Evolutionary conservation across 2,329 filamentous ascomycete species (phyloP), one percentile per base, ranked within the genome.

Genomic region (Fusarium albosuccineum): DNA sequence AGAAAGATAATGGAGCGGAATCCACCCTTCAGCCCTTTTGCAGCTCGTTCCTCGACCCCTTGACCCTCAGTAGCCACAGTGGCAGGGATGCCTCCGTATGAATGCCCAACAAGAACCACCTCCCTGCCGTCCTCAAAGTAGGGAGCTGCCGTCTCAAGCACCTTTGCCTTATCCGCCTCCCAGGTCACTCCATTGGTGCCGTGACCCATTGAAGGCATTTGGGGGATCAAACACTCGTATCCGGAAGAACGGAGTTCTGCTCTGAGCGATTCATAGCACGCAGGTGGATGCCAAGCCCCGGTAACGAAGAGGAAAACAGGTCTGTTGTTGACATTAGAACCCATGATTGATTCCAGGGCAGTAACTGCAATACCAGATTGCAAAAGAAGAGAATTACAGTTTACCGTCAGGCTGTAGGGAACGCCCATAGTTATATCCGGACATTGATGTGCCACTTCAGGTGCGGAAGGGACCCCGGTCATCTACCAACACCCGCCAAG

Each of bases 261-360:
- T 3, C 49, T 56, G 1, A 66, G 51, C 8, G 36, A n/a, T 6
- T 59, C 50, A 30, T 66, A 66, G 37, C 62, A 66, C 9, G 27
- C 44, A 1, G 62, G 61, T 4, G 62, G 61, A 26, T 66, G 60
- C 62, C 62, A 66, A 8, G 62, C 62, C 3, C 62, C 62, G 0
- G 62, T 64, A 11, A 64, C 56, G 2, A 66, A 30, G 1, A 64
- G 61, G 9, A 66, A 37, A 41, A 57, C 45, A 4, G 56, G 62
- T 2, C 50, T 58, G 0, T 63, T 16, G 13, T 13, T 58, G 14
- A 3, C 41, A 17, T 16, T n/a, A 1, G 27, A 36, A 13, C 13
- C 9, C 53, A 50, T 57, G 9, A 41, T 55, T 40, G 27, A 29
- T 40, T 11, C 14, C 14, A 16, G 29, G 7, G 16, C 6, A 13